Percentiles rank a stretch among this genome's conserved stretches.
Conservation (phyloP, 1,284 basidiomycete species). For the Ceratobasidium sp. region DNA sequence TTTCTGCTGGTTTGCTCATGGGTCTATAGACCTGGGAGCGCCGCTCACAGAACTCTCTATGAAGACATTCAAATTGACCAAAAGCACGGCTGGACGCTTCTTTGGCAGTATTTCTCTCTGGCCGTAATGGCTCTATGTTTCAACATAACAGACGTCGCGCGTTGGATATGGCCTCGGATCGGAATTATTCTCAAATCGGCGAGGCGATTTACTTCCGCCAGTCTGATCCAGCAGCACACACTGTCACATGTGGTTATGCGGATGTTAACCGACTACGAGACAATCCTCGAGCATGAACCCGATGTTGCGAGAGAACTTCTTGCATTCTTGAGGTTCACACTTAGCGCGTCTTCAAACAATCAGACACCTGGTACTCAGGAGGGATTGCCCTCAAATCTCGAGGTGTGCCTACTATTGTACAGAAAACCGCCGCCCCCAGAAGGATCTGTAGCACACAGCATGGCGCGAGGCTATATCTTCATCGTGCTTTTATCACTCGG, state of each 20-base stretch:
- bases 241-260: neutral
- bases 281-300: neutral
- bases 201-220: neutral
- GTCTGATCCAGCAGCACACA: too few species aligned
- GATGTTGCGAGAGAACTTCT: neutral
- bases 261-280: neutral
- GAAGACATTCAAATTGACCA: too few species aligned
- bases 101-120: neutral
- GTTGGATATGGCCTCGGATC: neutral
- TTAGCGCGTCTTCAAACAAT: neutral
- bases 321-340: neutral
- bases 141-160: neutral
- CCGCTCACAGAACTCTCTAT: neutral
- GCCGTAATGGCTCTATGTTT: neutral
- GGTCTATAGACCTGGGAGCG: neutral
- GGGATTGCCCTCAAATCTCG: neutral
- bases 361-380: too few species aligned
- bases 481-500: constrained; percentile 3
- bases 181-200: neutral
- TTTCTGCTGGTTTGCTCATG: neutral
- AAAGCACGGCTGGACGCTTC: neutral
- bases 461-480: neutral
- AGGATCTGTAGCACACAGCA: neutral
- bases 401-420: neutral
- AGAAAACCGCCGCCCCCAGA: neutral